Conservation (phyloP, 2,329 filamentous ascomycete genomes). For the Teratosphaeria viscida region DNA sequence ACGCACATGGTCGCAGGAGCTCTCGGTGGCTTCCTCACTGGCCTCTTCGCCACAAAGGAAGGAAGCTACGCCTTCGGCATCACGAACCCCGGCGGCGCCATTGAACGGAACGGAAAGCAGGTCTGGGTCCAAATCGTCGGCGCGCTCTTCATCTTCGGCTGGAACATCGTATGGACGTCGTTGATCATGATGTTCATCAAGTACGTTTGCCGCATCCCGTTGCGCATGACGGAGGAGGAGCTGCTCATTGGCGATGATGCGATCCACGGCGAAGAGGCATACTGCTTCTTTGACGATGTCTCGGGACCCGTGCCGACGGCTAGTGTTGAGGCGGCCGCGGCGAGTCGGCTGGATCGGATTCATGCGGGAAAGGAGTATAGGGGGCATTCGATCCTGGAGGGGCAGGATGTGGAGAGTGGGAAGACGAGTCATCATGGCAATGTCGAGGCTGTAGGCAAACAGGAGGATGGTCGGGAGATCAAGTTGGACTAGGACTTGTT, state of each 20-base stretch:
- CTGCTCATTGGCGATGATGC: conserved; percentile 38
- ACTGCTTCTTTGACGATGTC: conserved; percentile 18
- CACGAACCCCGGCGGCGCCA: conserved; percentile 37
- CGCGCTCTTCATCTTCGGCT: conserved; percentile 40
- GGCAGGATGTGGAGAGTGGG: background rate
- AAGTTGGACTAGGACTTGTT: background rate
- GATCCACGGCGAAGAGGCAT: conserved; percentile 39
- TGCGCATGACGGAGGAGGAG: conserved; percentile 39
- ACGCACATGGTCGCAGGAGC: conserved; percentile 40
- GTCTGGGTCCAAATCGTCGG: conserved; percentile 42
- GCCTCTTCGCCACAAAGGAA: conserved; percentile 38
- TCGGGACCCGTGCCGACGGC: conserved; percentile 8
- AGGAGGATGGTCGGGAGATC: background rate
- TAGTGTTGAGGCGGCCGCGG: background rate
- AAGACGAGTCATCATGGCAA: background rate
- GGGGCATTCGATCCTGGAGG: background rate
- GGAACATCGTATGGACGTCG: conserved; percentile 42
- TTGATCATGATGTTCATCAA: conserved; percentile 43
- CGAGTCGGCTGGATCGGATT: background rate
- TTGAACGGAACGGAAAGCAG: conserved; percentile 41
- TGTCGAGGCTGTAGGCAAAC: background rate
- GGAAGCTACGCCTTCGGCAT: conserved; percentile 39
- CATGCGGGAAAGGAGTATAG: background rate
- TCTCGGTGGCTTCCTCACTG: conserved; percentile 36
- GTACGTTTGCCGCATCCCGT: conserved; percentile 37